Evolutionary conservation across 2,329 filamentous ascomycete genomes (phyloP), one percentile per base, ranked within the genome.

Genomic region (Sclerotinia trifoliorum): DNA sequence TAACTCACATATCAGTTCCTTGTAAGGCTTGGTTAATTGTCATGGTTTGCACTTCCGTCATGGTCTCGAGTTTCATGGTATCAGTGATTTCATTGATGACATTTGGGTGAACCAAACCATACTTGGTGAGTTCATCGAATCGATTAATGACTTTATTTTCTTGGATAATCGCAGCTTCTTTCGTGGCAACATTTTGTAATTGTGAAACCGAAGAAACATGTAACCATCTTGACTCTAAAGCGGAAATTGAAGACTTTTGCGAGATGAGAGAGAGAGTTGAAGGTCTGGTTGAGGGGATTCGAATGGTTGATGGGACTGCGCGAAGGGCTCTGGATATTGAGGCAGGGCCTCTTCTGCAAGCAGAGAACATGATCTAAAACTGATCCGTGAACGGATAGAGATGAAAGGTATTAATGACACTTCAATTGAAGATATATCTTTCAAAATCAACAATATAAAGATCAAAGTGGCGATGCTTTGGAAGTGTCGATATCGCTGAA

Each of bases 21-120:
- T 74, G 68, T 32, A 98, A 81, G 13, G 89, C 93, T 70, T 92
- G 85, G 70, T 88, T 88, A 77, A 99, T 94, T 5, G 94, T 98
- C 94, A 99, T 97, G 29, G 82, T 87, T 48, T 90, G 84, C 5
- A 62, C 58, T 24, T 62, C 58, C 24, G 58, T 62, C 58, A 62
- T 62, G 29, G 82, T 87, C 48, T 90, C 84, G 74, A 97, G 89
- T 19, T 84, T 81, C 91, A 98, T 93, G 55, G 86, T 85, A 3
- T 85, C 74, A 0, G 86, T 91, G 73, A 99, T 88, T 49, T 88
- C 68, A 13, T 74, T 66, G 42, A 78, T 69, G 32, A 78, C 63
- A 71, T 75, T 75, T 35, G 68, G 71, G 67, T 77, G 75, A 5
- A 78, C 77, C 69, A 77, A 71, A 46, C 73, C 65, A 55, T 73